Evolutionary conservation across 495 filamentous ascomycete species (phyloP).

Genomic region (Lophium mytilinum): DNA sequence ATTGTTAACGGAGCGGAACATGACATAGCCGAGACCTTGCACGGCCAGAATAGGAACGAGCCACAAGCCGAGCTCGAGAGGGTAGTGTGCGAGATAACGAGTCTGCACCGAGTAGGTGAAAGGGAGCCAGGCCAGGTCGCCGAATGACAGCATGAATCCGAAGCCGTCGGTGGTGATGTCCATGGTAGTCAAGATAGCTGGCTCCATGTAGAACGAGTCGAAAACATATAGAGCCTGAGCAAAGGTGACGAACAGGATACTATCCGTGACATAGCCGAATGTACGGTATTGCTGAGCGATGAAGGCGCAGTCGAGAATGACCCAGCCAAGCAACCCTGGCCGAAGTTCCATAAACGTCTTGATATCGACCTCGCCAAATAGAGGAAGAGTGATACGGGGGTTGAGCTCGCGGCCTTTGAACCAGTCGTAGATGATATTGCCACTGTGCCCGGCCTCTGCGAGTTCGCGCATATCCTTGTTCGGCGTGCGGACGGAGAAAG

Average conservation of each 20-base stretch:
- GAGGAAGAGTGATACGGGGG: constrained; percentile 70
- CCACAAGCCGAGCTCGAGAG: constrained; percentile 59
- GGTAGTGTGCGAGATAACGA: constrained; percentile 80
- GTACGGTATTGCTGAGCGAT: constrained; percentile 79
- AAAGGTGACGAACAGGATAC: constrained; percentile 69
- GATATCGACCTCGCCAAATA: constrained; percentile 79
- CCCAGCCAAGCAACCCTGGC: constrained; percentile 85
- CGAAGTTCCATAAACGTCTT: constrained; percentile 86
- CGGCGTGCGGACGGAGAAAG: constrained; percentile 64
- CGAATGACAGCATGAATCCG: constrained; percentile 93
- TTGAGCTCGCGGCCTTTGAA: constrained; percentile 97
- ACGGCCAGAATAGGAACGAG: constrained; percentile 55
- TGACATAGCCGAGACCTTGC: constrained; percentile 62
- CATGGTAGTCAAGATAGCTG: constrained; percentile 88
- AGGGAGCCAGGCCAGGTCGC: constrained; percentile 89
- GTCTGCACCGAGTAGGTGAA: constrained; percentile 82
- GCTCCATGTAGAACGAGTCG: constrained; percentile 83
- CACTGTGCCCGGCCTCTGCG: constrained; percentile 70
- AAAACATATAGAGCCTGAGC: constrained; percentile 81
- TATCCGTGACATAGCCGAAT: constrained; percentile 77
- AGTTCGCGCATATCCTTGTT: constrained; percentile 64
- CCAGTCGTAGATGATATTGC: constrained; percentile 89
- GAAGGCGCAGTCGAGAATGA: constrained; percentile 77
- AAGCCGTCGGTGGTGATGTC: constrained; percentile 94
- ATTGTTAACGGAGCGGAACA: constrained; percentile 87